These are phyloP conservation scores for Picea glauca DNA, from an alignment of 75 land plant genomes.

Conservation along the genomic window DNA sequence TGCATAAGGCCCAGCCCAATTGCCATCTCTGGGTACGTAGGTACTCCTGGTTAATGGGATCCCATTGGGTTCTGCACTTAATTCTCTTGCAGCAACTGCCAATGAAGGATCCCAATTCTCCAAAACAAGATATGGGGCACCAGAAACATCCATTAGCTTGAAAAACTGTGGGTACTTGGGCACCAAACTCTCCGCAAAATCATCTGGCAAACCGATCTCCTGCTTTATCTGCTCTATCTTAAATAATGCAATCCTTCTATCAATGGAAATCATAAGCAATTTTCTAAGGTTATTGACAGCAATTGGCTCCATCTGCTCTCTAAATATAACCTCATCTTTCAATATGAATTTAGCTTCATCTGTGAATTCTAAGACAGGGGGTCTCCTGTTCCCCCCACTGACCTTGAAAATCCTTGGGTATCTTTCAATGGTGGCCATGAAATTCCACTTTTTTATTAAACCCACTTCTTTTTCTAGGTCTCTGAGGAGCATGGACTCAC, in stretches of 20 bases:
- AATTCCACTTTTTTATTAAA: slow-evolving; percentile 61
- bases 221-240: slow-evolving; percentile 48
- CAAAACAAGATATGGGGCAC: slow-evolving; percentile 32
- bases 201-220: slow-evolving; percentile 61
- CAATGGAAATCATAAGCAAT: slow-evolving; percentile 75
- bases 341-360: slow-evolving; percentile 41
- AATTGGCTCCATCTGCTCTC: slow-evolving; percentile 51
- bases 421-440: slow-evolving; percentile 47
- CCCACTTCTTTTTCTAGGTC: slow-evolving; percentile 78
- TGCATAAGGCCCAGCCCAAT: slow-evolving; percentile 49
- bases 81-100: slow-evolving; percentile 66
- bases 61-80: slow-evolving; percentile 21
- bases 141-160: slow-evolving; percentile 30
- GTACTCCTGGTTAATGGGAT: neutral
- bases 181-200: slow-evolving; percentile 39
- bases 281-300: slow-evolving; percentile 65
- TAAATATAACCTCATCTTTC: slow-evolving; percentile 29
- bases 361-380: slow-evolving; percentile 39
- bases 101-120: slow-evolving; percentile 74
- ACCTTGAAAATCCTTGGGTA: slow-evolving; percentile 61
- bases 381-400: slow-evolving; percentile 25
- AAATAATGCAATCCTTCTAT: slow-evolving; percentile 47
- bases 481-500: slow-evolving; percentile 35
- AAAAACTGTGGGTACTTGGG: slow-evolving; percentile 57
- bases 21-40: slow-evolving; percentile 44